Evolutionary conservation across 2,329 filamentous ascomycete species (phyloP), one percentile per base, ranked within the genome.

Genomic region (Scedosporium apiospermum): DNA sequence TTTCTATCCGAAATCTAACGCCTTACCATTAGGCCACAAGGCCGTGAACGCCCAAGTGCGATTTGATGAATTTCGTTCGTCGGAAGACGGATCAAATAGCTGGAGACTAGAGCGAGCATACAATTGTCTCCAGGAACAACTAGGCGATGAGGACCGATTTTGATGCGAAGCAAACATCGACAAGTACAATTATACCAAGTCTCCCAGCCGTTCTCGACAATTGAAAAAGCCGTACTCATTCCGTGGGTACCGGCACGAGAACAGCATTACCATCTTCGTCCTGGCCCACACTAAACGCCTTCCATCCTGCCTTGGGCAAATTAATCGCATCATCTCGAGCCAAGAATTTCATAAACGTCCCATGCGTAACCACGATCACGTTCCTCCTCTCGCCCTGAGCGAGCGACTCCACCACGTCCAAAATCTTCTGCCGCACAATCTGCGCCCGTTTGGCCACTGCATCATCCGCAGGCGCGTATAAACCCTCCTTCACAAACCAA

Each of bases 291-390:
- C n/a, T 67, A 58, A 67, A 71, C 4, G 65, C 66, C 64, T 67
- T 71, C 68, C 69, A 72, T 3, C 70, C 69, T 12, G 69, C 69
- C 66, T 72, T 72, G n/a, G 69, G 69, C 18, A 72, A 64, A 62
- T 72, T 68, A 63, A 72, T 70, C 27, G 57, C 60, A 23, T 65
- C 38, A 60, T 71, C 69, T 61, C 68, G 62, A 14, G 65, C 63
- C 42, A 72, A 46, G 60, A 69, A 70, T 64, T 71, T 71, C 69
- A 72, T 72, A 59, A 72, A 72, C 18, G 70, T 67, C 12, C 70
- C 70, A 64, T 72, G 69, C 10, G 70, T 72, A 23, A 72, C 68
- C 44, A 71, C 68, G 4, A 68, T 67, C 41, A 71, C 65, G 63
- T 69, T 64, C 62, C 21, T 66, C 34, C 16, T 53, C n/a, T 21